Conservation (phyloP, 139 green algal genomes). For the Prasinococcaceae sp. region DNA sequence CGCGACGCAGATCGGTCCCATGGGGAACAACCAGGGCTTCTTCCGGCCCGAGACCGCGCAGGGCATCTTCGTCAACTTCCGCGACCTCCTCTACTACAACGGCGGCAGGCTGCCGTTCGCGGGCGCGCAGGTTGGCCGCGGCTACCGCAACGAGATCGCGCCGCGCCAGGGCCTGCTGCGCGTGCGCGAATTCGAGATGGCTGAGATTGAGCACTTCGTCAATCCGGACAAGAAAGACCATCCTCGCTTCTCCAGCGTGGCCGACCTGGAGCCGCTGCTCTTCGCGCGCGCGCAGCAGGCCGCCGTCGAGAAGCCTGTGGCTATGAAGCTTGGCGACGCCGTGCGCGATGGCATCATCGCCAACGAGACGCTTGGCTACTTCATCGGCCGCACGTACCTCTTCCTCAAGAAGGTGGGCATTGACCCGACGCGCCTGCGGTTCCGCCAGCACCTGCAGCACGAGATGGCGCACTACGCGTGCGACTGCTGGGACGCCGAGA, state of each 20-base stretch:
- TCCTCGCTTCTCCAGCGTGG: constrained; percentile 74
- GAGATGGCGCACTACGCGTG: constrained; percentile 79
- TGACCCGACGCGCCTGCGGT: constrained; percentile 64
- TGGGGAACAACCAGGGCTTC: constrained; percentile 8
- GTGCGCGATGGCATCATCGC: constrained; percentile 76
- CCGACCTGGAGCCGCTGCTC: constrained; percentile 65
- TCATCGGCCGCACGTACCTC: constrained; percentile 92
- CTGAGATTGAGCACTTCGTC: constrained; percentile 98
- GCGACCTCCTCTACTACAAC: constrained; percentile 96
- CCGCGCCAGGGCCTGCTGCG: constrained; percentile 81
- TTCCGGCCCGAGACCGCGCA: constrained; percentile 32
- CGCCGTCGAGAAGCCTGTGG: constrained; percentile 64
- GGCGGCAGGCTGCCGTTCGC: constrained; percentile 94
- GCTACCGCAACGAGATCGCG: constrained; percentile 82
- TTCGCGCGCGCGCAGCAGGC: constrained; percentile 77
- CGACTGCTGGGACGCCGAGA: constrained; percentile 97
- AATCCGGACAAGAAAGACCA: constrained; percentile 85
- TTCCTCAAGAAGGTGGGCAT: constrained; percentile 79
- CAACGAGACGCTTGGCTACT: constrained; percentile 98
- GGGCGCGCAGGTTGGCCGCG: constrained; percentile 89
- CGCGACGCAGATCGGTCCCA: constrained; percentile 35
- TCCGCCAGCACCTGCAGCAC: constrained; percentile 93
- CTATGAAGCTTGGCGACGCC: constrained; percentile 64
- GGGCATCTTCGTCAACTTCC: constrained; percentile 53
- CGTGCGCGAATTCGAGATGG: constrained; percentile 95